phyloP scores from a whole-genome alignment of 257 asterid species.

The Solanum virginianum region DNA sequence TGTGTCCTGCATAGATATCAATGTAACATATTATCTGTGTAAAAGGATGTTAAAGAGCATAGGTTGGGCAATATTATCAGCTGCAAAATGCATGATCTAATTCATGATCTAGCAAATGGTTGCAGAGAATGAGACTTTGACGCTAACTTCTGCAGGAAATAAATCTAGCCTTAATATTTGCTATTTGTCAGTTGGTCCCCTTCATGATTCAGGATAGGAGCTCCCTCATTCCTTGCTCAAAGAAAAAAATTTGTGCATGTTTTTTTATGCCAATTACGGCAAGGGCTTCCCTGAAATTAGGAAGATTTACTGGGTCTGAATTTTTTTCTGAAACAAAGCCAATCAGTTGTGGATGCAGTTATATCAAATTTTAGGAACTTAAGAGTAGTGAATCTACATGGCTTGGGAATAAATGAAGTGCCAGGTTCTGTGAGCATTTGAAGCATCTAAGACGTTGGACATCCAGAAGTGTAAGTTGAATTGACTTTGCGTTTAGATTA shows the following conservation, averaged over 20 bases:
- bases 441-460: not conserved
- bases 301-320: not conserved
- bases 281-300: not conserved
- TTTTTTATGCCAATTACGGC: not conserved
- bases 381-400: slow-evolving; percentile 1
- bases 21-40: too few relatives aligned
- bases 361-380: not conserved
- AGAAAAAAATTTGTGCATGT: slow-evolving; percentile 2
- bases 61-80: not conserved
- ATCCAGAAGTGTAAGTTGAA: too few relatives aligned
- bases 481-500: too few relatives aligned
- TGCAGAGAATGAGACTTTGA: not conserved
- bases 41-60: slow-evolving; percentile 1
- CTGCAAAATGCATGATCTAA: slow-evolving; percentile 18
- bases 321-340: not conserved
- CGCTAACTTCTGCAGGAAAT: not conserved
- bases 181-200: not conserved
- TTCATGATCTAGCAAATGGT: slow-evolving; percentile 15
- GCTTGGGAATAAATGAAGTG: not conserved
- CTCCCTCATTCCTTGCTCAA: slow-evolving; percentile 1
- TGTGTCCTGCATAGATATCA: too few relatives aligned
- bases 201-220: not conserved
- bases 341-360: not conserved
- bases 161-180: not conserved
- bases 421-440: slow-evolving; percentile 4